Evolutionary conservation across 345 rosid genomes (phyloP), one percentile per base, ranked within the genome.

Genomic region (Ricinus communis): DNA sequence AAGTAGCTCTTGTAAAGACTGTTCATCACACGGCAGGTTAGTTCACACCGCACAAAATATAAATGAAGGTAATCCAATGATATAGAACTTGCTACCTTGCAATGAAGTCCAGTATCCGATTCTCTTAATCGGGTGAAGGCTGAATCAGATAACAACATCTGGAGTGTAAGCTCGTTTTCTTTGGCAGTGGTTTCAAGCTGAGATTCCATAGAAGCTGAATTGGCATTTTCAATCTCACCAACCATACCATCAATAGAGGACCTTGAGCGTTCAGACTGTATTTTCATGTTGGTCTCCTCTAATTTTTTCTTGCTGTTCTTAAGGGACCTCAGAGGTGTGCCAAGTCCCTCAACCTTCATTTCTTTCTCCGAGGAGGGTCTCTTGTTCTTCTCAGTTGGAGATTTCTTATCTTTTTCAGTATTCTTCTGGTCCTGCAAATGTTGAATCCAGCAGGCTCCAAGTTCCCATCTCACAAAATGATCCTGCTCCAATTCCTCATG

Each of bases 371-470:
- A 14, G 51, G 74, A 45, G 40, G 64, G 21, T 36, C 76, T 85
- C 84, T 87, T 89, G 72, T 83, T 71, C 85, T 89, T 95, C 77
- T 90, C 93, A 72, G 40, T 64, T 46, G 82, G 76, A 61, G 78
- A 68, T 66, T 95, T 95, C 82, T 90, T 92, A 68, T 92, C 96
- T 57, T 95, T 92, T 64, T 90, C 97, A 24, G 90, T 72, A 81
- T 81, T 92, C 60, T 87, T 95, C 80, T 87, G 93, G 76, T 95
- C 99, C 82, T 90, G 99, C 79, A 95, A 83, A 85, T 92, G 96
- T 50, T 90, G 99, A 80, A 95, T 83, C 99, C 99, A 95, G 79
- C 99, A 92, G 76, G 99, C 97, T 75, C 99, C 97, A 65, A 95
- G 97, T 76, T 95, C 99, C 99, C 99, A 95, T 84, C 99, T 87